Evolutionary conservation across 225 moss, liverwort and hornwort species (phyloP), one percentile per base, ranked within the genome.

Genomic region (Physcomitrium patens): DNA sequence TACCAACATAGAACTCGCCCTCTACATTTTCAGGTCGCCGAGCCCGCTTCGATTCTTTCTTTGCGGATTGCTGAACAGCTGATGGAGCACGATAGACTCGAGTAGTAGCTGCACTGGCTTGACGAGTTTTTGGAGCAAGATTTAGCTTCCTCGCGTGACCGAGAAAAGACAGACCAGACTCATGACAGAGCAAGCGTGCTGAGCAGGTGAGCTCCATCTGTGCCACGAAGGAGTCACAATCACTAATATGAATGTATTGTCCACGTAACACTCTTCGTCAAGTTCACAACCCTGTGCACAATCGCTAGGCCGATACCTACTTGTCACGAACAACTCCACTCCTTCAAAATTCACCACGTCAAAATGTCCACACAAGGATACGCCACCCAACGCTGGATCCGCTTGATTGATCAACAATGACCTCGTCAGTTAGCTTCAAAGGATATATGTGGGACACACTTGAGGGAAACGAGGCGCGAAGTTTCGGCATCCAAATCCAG

Each of bases 1-100:
- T 80, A 86, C 86, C 86, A 4, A 86, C 83, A 23, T 63, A 86
- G 4, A 86, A 80, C 4, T 86, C 86, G 47, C 86, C 86, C 5
- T 45, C 55, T 26, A 83, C 80, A 69, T 86, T 86, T 37, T 83
- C 75, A 7, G 71, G 57, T 64, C 54, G 83, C 68, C 78, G 74
- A 52, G 77, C 64, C 41, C 75, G 86, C 79, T 67, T 80, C 37
- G 83, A 74, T 13, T 72, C 78, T 15, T 28, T 28, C 15, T 66
- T 76, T 42, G 27, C 41, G 15, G 47, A 49, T 8, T 74, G 64
- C 15, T 84, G 80, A 6, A 80, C 0, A 31, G 80, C 74, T 6
- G 42, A 9, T 14, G 60, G 68, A 3, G 13, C 63, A 19, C 26
- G 58, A 26, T 60, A 28, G 8, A 2, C 3, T 20, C 27, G 26